Conservation (phyloP, 805 yeast genomes). For the Hanseniaspora mollemarum region DNA sequence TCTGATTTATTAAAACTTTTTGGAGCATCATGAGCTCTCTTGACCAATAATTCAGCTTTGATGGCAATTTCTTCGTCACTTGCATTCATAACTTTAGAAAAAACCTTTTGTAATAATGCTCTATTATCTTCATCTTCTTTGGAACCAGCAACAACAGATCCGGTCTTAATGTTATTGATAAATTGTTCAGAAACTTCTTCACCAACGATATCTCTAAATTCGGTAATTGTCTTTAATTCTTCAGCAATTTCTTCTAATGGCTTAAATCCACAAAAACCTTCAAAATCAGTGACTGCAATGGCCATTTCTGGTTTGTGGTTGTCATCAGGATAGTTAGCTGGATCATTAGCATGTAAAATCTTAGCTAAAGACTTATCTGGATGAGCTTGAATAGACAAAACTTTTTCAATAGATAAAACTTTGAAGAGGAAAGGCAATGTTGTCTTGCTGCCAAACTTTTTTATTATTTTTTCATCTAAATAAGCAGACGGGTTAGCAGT, state of each 20-base stretch:
- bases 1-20: slow-evolving; percentile 40
- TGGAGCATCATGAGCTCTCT: slow-evolving; percentile 50
- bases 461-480: slow-evolving; percentile 48
- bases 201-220: slow-evolving; percentile 61
- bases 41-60: slow-evolving; percentile 54
- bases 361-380: slow-evolving; percentile 83
- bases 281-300: slow-evolving; percentile 86
- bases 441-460: slow-evolving; percentile 53
- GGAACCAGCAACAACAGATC: slow-evolving; percentile 37
- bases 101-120: slow-evolving; percentile 58
- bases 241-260: slow-evolving; percentile 69
- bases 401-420: slow-evolving; percentile 85
- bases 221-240: slow-evolving; percentile 63
- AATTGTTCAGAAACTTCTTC: slow-evolving; percentile 46
- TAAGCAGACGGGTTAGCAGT: slow-evolving; percentile 44
- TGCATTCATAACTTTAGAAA: slow-evolving; percentile 75
- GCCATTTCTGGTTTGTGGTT: slow-evolving; percentile 99
- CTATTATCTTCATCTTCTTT: slow-evolving; percentile 48
- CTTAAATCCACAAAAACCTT: slow-evolving; percentile 96
- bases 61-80: slow-evolving; percentile 45
- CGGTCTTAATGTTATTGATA: slow-evolving; percentile 35
- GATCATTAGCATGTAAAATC: slow-evolving; percentile 67
- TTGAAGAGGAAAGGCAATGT: slow-evolving; percentile 89
- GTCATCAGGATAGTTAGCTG: slow-evolving; percentile 90
- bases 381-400: slow-evolving; percentile 91